Evolutionary conservation across 1,284 basidiomycete genomes (phyloP), one percentile per base, ranked within the genome.

Genomic region (Salmacisia buchloeana): DNA sequence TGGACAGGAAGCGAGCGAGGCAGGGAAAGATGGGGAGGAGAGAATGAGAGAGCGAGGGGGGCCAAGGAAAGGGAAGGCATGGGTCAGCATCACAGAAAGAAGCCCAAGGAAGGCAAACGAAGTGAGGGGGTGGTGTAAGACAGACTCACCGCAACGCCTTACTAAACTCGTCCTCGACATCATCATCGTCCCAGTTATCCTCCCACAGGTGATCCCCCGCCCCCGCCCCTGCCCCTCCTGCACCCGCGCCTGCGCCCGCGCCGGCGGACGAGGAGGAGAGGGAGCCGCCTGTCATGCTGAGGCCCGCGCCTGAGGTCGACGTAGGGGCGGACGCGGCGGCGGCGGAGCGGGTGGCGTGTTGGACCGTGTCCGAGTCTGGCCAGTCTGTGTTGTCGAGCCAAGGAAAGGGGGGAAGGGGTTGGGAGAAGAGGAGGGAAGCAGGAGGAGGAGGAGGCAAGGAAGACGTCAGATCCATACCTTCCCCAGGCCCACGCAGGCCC

Each of bases 111-210:
- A 38, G 36, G 18, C 10, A 38, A 18, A 38, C 9, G 36, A 38
- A 38, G 36, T 10, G 36, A 18, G 18, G 36, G 18, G 18, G 18
- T 10, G 18, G 36, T 10, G 18, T 18, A 38, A 18, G 36, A 18
- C 21, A 35, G 64, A 81, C 85, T 74, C 74, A 94, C 94, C 94
- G 87, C 73, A 98, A 83, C 81, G 96, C 92, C 64, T 91, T 88
- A 76, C 92, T 94, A 80, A 97, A 98, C 73, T 97, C 92, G 77
- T 97, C 94, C 80, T 96, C 94, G 67, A 96, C 88, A 81, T 97
- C 94, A 81, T 98, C 94, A 76, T 98, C 94, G 77, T 98, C 94
- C 94, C 94, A 98, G 80, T 97, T 97, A 76, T 97, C 94, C 83
- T 97, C 94, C 94, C 94, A 98, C 34, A 97, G 83, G 78, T 93